Conservation (phyloP, 176 grass and related monocot genomes). For the Eleusine coracana region DNA sequence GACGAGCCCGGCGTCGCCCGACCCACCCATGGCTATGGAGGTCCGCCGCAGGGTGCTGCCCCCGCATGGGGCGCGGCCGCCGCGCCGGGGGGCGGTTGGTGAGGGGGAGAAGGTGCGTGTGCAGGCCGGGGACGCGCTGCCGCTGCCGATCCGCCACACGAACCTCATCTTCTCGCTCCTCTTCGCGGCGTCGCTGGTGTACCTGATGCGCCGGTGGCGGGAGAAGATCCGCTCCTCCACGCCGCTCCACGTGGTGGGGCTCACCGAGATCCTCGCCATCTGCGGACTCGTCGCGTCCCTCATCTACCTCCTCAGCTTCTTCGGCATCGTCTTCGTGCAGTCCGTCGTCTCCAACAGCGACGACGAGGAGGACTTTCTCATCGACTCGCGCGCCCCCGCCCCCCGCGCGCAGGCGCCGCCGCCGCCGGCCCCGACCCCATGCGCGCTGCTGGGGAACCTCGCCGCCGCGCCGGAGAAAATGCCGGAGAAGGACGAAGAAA, state of each 20-base stretch:
- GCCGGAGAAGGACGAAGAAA: slow-evolving; percentile 62
- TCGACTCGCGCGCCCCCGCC: background rate
- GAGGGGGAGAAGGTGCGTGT: slow-evolving; percentile 17
- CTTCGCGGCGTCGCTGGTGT: slow-evolving; percentile 67
- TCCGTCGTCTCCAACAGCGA: slow-evolving; percentile 75
- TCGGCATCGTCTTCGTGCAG: slow-evolving; percentile 82
- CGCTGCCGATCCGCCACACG: slow-evolving; percentile 71
- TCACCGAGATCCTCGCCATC: slow-evolving; percentile 74
- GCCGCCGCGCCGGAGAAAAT: slow-evolving; percentile 44
- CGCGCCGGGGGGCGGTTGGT: background rate
- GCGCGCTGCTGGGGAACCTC: slow-evolving; percentile 41
- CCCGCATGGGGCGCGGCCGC: background rate
- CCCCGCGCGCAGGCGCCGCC: background rate
- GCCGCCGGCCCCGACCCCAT: slow-evolving; percentile 18
- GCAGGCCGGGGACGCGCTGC: slow-evolving; percentile 63
- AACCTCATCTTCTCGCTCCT: slow-evolving; percentile 66
- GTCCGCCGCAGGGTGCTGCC: slow-evolving; percentile 29
- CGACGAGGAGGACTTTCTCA: slow-evolving; percentile 70
- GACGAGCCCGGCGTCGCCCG: too few species aligned
- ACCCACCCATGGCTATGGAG: slow-evolving; percentile 34
- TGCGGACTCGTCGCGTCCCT: slow-evolving; percentile 72
- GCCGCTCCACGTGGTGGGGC: slow-evolving; percentile 70
- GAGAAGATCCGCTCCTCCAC: slow-evolving; percentile 76
- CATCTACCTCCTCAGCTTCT: slow-evolving; percentile 86
- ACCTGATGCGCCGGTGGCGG: slow-evolving; percentile 78